phyloP scores from a whole-genome alignment of 495 filamentous ascomycete genomes.

The Penicillium tannophilum region DNA sequence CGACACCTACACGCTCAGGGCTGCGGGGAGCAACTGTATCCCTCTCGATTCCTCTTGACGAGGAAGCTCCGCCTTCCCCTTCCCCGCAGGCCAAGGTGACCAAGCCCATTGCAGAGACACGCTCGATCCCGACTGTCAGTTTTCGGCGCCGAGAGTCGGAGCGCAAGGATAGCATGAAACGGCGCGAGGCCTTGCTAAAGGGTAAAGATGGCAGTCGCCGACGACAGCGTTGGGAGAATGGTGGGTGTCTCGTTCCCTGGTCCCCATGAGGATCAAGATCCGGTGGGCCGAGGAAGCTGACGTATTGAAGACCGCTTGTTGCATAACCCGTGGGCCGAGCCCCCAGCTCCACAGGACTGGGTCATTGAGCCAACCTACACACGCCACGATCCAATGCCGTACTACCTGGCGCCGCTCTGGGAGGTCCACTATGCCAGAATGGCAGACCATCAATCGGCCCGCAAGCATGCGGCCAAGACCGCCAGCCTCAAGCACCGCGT shows the following conservation, averaged over 20 bases:
- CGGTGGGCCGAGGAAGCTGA: slow-evolving; percentile 10
- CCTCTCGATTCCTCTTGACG: slow-evolving; percentile 55
- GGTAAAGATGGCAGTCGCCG: slow-evolving; percentile 91
- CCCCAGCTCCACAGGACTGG: slow-evolving; percentile 82
- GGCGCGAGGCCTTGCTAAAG: slow-evolving; percentile 79
- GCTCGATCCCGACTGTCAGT: slow-evolving; percentile 29
- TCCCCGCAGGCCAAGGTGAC: slow-evolving; percentile 28
- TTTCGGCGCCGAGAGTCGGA: slow-evolving; percentile 51
- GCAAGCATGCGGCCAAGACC: slow-evolving; percentile 38
- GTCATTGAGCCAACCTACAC: slow-evolving; percentile 75
- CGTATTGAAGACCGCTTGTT: slow-evolving; percentile 67
- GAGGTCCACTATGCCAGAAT: slow-evolving; percentile 64
- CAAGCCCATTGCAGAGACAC: slow-evolving; percentile 18
- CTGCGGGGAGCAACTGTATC: slow-evolving; percentile 43
- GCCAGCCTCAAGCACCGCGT: slow-evolving; percentile 46
- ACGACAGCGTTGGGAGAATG: slow-evolving; percentile 93
- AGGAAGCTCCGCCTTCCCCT: slow-evolving; percentile 29
- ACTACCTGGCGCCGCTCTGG: slow-evolving; percentile 87
- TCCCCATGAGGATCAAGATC: slow-evolving; percentile 3
- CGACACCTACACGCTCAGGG: slow-evolving; percentile 31
- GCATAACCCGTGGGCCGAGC: slow-evolving; percentile 81
- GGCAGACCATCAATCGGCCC: slow-evolving; percentile 36
- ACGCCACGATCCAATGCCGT: slow-evolving; percentile 72
- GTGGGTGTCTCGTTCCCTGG: slow-evolving; percentile 48
- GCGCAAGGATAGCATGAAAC: slow-evolving; percentile 62